Evolutionary conservation across 306 rosid species (phyloP).

Genomic region (Hylodesmum podocarpum): DNA sequence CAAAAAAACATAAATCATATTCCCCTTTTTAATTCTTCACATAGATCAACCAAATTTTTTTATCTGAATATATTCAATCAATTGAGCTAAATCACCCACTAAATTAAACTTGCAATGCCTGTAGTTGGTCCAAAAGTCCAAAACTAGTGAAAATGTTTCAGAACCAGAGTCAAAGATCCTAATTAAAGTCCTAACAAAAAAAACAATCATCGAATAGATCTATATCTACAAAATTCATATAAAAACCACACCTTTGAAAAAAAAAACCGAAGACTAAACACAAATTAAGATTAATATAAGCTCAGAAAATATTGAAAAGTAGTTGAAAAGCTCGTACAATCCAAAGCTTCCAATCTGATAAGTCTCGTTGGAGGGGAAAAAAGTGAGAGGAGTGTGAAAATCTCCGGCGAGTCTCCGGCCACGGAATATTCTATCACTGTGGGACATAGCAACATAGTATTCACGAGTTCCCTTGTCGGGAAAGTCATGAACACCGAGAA

Average conservation of each 20-base stretch:
- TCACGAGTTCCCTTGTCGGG: conserved; percentile 63
- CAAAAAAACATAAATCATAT: not conserved
- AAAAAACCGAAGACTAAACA: not conserved
- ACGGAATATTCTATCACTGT: conserved; percentile 58
- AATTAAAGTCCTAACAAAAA: too few species aligned
- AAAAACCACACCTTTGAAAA: too few species aligned
- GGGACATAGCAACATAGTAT: conserved; percentile 71
- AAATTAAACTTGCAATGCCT: too few species aligned
- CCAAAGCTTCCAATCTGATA: conserved; percentile 41
- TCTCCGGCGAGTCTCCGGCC: conserved; percentile 58
- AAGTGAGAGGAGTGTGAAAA: conserved; percentile 46
- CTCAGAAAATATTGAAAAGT: not conserved
- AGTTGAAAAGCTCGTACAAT: conserved; percentile 45
- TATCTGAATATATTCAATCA: too few species aligned
- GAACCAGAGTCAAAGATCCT: too few species aligned
- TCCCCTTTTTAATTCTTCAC: not conserved
- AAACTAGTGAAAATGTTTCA: too few species aligned
- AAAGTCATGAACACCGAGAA: conserved; percentile 45
- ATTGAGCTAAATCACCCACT: too few species aligned
- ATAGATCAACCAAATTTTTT: too few species aligned
- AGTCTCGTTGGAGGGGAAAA: conserved; percentile 56
- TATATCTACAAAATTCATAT: not conserved
- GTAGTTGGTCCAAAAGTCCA: too few species aligned
- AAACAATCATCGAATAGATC: not conserved
- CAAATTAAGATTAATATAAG: not conserved